Percentiles rank a stretch among this genome's conserved stretches.
Conservation (phyloP, 2,329 filamentous ascomycete genomes). For the Botrytis byssoidea region DNA sequence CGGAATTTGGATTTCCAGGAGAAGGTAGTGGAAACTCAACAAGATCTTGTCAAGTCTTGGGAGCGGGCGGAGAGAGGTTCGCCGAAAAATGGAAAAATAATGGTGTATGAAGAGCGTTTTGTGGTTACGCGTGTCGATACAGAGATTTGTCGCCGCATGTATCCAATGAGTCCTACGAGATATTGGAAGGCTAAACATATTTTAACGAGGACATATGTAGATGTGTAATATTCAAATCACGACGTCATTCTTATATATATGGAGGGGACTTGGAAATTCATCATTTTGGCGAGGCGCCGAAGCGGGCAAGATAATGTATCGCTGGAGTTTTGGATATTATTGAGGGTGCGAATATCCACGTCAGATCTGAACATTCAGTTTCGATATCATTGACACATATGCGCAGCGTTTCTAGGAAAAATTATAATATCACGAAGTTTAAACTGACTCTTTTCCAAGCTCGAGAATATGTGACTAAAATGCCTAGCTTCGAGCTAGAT, state of each 20-base stretch:
- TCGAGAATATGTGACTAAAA: neutral
- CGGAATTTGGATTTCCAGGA: neutral
- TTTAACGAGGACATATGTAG: neutral
- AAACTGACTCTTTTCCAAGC: neutral
- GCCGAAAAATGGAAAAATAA: neutral
- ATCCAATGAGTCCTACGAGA: neutral
- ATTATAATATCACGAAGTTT: neutral
- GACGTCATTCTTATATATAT: neutral
- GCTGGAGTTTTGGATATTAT: neutral
- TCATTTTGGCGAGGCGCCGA: neutral
- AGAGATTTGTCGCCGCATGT: neutral
- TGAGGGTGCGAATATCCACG: accelerated
- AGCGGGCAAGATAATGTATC: neutral
- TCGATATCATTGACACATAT: neutral
- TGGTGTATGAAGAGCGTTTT: neutral
- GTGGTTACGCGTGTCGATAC: neutral
- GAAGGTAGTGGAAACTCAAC: neutral
- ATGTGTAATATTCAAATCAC: neutral
- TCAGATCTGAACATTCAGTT: neutral
- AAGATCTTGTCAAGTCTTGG: neutral
- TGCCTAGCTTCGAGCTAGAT: neutral
- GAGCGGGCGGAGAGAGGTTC: neutral
- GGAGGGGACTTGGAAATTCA: neutral
- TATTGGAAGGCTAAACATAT: neutral
- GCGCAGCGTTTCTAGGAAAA: neutral